Conservation (phyloP, 176 grass and related monocot species). For the Leersia perrieri region DNA sequence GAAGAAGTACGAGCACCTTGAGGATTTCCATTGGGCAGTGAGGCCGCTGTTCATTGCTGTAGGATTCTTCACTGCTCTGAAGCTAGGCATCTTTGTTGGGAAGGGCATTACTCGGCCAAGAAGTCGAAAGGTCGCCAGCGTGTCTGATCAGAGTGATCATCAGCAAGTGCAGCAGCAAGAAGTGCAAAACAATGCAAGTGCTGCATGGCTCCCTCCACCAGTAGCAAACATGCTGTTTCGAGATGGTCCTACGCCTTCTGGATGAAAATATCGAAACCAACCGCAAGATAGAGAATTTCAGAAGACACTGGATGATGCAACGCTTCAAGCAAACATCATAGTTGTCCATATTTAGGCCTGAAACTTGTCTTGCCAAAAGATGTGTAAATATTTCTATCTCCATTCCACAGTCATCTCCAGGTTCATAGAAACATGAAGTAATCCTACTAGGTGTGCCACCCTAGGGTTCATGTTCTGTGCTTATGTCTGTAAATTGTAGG, state of each 20-base stretch:
- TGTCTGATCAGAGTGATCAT: conserved; percentile 37
- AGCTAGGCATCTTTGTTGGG: conserved; percentile 60
- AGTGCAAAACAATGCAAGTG: conserved; percentile 19
- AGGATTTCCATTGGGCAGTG: conserved; percentile 91
- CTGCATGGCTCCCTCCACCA: conserved; percentile 56
- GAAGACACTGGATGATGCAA: neutral
- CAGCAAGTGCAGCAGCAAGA: conserved; percentile 32
- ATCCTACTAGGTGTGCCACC: neutral
- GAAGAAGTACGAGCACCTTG: conserved; percentile 91
- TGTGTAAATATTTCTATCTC: neutral
- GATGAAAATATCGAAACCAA: conserved; percentile 26
- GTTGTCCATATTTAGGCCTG: conserved; percentile 38
- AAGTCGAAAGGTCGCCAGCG: conserved; percentile 48
- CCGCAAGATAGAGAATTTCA: neutral
- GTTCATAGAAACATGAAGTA: conserved; percentile 1
- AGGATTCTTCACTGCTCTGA: conserved; percentile 72
- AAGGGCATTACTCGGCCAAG: conserved; percentile 49
- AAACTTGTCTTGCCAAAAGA: neutral
- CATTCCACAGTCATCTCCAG: neutral
- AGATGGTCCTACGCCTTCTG: conserved; percentile 39
- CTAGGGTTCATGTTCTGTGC: neutral
- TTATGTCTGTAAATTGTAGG: neutral
- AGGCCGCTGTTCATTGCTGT: conserved; percentile 76
- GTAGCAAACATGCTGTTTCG: conserved; percentile 78
- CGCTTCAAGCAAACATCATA: neutral